phyloP scores from a whole-genome alignment of 495 filamentous ascomycete genomes.

The Friedmanniomyces simplex region DNA sequence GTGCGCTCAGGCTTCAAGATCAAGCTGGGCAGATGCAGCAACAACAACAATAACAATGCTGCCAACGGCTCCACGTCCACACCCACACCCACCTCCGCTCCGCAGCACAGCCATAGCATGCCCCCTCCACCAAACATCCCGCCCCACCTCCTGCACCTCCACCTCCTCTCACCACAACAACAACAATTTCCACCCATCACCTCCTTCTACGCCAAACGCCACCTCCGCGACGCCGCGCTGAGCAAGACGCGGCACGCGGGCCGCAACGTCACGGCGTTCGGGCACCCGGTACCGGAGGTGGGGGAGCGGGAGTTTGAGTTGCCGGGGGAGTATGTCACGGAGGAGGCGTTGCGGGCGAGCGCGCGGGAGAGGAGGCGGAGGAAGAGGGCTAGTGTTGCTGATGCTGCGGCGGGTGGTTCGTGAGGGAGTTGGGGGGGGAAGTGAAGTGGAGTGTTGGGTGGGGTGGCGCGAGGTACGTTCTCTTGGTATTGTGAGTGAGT shows the following conservation, averaged over 20 bases:
- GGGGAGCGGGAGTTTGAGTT: conserved; percentile 60
- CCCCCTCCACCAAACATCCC: no score
- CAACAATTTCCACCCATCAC: conserved; percentile 71
- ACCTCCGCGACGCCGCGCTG: conserved; percentile 66
- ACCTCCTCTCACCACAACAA: conserved; percentile 24
- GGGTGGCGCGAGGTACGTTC: no score
- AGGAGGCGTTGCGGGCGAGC: conserved; percentile 54
- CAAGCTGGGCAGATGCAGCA: conserved; percentile 7
- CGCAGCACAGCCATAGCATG: conserved; percentile 2
- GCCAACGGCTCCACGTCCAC: conserved; percentile 20
- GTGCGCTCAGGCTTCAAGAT: conserved; percentile 2
- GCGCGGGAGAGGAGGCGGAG: conserved; percentile 46
- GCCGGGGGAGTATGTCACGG: conserved; percentile 57
- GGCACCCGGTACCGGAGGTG: conserved; percentile 67
- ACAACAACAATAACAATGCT: no score
- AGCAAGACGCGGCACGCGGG: conserved; percentile 37
- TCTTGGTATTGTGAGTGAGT: no score
- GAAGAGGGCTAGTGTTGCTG: conserved; percentile 23
- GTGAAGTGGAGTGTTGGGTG: no score
- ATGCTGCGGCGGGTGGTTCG: background rate
- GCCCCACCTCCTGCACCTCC: no score
- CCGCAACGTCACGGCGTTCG: conserved; percentile 57
- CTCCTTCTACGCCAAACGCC: conserved; percentile 70
- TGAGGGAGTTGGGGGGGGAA: no score
- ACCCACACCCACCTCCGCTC: conserved; percentile 16